Conservation (phyloP, 805 yeast genomes). For the Cyberlindnera misumaiensis region DNA sequence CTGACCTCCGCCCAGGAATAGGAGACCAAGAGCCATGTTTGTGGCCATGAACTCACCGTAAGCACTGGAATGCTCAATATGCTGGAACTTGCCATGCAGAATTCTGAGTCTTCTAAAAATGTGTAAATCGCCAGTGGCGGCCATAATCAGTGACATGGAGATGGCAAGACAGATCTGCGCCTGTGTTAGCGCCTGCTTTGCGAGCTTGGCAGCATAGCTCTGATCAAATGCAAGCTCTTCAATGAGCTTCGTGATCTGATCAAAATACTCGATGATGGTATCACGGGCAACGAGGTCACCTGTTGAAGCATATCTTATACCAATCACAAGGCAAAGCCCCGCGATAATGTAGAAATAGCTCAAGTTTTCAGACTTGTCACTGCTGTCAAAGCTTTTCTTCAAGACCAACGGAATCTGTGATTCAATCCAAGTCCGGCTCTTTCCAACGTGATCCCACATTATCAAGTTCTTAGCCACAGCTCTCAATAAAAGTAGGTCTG, state of each 20-base stretch:
- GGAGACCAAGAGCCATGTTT: slow-evolving; percentile 78
- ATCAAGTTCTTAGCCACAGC: slow-evolving; percentile 37
- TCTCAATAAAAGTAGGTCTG: slow-evolving; percentile 64
- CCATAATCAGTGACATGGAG: slow-evolving; percentile 69
- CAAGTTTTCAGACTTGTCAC: slow-evolving; percentile 32
- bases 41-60: slow-evolving; percentile 74
- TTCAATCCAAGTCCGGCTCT: slow-evolving; percentile 16
- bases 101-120: slow-evolving; percentile 66
- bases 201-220: slow-evolving; percentile 49
- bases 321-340: slow-evolving; percentile 71
- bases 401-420: slow-evolving; percentile 45
- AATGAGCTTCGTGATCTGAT: slow-evolving; percentile 11
- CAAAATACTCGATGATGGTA: slow-evolving; percentile 41
- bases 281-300: slow-evolving; percentile 47
- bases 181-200: slow-evolving; percentile 45
- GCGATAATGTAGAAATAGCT: slow-evolving; percentile 59
- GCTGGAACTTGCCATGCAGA: slow-evolving; percentile 43
- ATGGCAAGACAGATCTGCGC: slow-evolving; percentile 56
- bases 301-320: slow-evolving; percentile 70
- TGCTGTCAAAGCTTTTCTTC: slow-evolving; percentile 21
- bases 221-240: slow-evolving; percentile 20
- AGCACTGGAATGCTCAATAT: slow-evolving; percentile 20
- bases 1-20: slow-evolving; percentile 91
- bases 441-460: slow-evolving; percentile 18
- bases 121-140: slow-evolving; percentile 86